phyloP scores from a whole-genome alignment of 495 filamentous ascomycete genomes.

The Hypomontagnella submonticulosa region DNA sequence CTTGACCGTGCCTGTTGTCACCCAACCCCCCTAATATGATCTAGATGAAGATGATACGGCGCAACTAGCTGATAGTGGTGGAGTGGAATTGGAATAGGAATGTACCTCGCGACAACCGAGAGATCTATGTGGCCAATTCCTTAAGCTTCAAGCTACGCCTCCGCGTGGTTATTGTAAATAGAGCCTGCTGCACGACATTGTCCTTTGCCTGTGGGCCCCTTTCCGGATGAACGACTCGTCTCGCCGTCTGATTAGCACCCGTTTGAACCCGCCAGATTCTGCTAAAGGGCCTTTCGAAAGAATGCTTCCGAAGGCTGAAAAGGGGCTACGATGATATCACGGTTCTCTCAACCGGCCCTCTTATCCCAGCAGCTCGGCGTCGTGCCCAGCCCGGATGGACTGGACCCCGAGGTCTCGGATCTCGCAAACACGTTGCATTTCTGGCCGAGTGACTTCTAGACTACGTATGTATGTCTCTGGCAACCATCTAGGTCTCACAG shows the following conservation, averaged over 20 bases:
- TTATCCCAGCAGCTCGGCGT: slow-evolving; percentile 31
- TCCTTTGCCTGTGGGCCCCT: slow-evolving; percentile 27
- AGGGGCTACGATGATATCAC: slow-evolving; percentile 26
- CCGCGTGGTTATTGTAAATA: slow-evolving; percentile 35
- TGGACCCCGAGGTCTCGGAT: slow-evolving; percentile 37
- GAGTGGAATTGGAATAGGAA: slow-evolving; percentile 22
- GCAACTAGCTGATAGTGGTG: slow-evolving; percentile 8
- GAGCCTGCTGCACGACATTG: slow-evolving; percentile 39
- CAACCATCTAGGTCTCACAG: slow-evolving; percentile 31
- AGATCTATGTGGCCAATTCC: slow-evolving; percentile 24
- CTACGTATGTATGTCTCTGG: slow-evolving; percentile 44
- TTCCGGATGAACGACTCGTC: slow-evolving; percentile 36
- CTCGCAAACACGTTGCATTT: slow-evolving; percentile 41
- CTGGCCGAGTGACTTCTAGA: slow-evolving; percentile 34
- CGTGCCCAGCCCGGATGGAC: slow-evolving; percentile 29
- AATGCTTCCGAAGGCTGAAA: slow-evolving; percentile 35
- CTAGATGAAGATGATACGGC: slow-evolving; percentile 7
- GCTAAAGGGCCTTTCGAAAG: slow-evolving; percentile 16
- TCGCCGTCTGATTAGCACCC: slow-evolving; percentile 21
- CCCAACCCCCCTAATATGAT: slow-evolving; percentile 23
- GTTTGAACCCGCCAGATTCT: slow-evolving; percentile 15
- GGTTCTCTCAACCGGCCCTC: slow-evolving; percentile 13
- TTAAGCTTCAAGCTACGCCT: slow-evolving; percentile 34
- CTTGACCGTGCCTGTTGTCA: slow-evolving; percentile 17
- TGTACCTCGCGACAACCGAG: slow-evolving; percentile 26